phyloP scores from a whole-genome alignment of 345 rosid genomes.

The Moricandia arvensis region DNA sequence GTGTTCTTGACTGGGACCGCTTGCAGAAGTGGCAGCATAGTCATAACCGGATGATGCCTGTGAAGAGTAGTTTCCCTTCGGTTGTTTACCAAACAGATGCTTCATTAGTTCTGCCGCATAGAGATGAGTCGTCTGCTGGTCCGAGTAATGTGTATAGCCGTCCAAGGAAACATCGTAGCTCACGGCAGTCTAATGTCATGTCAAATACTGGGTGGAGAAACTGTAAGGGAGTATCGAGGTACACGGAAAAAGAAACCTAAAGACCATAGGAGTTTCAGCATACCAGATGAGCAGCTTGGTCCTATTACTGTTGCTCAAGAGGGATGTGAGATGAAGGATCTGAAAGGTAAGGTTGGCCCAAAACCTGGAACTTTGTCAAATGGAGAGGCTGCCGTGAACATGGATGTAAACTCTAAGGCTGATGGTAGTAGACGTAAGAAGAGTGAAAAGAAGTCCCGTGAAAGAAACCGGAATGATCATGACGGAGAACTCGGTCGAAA shows the following conservation, averaged over 20 bases:
- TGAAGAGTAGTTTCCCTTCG: conserved; percentile 40
- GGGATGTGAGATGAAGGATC: conserved; percentile 35
- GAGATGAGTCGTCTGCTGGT: conserved; percentile 52
- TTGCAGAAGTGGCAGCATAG: conserved; percentile 79
- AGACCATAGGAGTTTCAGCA: conserved; percentile 22
- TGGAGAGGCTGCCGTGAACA: conserved; percentile 33
- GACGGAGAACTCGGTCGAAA: conserved; percentile 33
- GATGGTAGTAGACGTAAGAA: conserved; percentile 35
- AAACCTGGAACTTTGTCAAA: conserved; percentile 31
- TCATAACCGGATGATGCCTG: conserved; percentile 40
- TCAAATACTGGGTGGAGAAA: not conserved
- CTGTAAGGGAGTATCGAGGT: too few relatives aligned
- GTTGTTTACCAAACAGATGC: not conserved
- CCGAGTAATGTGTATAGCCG: conserved; percentile 46
- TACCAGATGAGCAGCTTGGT: conserved; percentile 34
- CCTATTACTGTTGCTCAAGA: conserved; percentile 28
- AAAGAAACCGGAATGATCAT: conserved; percentile 27
- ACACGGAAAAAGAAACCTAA: conserved; percentile 21
- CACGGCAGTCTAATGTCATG: conserved; percentile 30
- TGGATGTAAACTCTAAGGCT: conserved; percentile 35
- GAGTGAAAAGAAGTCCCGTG: conserved; percentile 35
- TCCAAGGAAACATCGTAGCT: conserved; percentile 41
- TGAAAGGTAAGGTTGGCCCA: conserved; percentile 25
- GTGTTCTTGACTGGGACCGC: conserved; percentile 91
- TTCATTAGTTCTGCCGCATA: conserved; percentile 37